Evolutionary conservation across 2,329 filamentous ascomycete species (phyloP), one percentile per base, ranked within the genome.

Genomic region (Monilinia vaccinii-corymbosi): DNA sequence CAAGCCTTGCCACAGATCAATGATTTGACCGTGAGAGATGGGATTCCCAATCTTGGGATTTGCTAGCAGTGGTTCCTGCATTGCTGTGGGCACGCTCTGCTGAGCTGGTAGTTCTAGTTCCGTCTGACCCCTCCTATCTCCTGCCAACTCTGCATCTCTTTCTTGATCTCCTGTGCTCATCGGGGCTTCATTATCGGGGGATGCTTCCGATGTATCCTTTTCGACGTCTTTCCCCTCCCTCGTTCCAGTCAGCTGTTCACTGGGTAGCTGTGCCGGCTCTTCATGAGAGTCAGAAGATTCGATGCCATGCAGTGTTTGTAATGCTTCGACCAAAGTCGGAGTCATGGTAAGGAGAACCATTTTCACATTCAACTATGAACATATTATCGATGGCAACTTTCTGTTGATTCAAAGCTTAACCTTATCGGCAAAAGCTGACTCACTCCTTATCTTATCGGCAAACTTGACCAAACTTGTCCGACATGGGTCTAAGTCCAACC

Each of bases 281-380:
- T 45, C 21, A 7, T 31, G 18, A 36, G 57, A 36, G 21, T 21
- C 21, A 14, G 18, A 10, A n/a, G 28, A 31, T 18, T 63, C 28
- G 6, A 51, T 51, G 14, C 21, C 60, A 53, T 72, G 71, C 16
- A 75, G 62, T 61, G 67, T 72, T 18, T 76, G 67, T 13, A 92
- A 69, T 0, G 81, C 86, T 71, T 83, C 82, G 74, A 86, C 82
- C 34, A 89, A 83, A 66, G 81, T 77, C 67, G 81, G 72, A 4
- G 88, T 92, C 78, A 91, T 87, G n/a, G 85, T 89, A 46, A 94
- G 82, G 47, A 88, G 78, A 21, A 92, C 88, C 89, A 93, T 93
- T 3, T 66, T 63, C 48, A 44, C 32, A 45, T 23, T 7, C 18
- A 14, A 55, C 3, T 28, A 28, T 55, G 2, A 55, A 55, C 7